Base-by-base conservation (phyloP, 2,329 filamentous ascomycete genomes). In the Cercospora sp. region DNA sequence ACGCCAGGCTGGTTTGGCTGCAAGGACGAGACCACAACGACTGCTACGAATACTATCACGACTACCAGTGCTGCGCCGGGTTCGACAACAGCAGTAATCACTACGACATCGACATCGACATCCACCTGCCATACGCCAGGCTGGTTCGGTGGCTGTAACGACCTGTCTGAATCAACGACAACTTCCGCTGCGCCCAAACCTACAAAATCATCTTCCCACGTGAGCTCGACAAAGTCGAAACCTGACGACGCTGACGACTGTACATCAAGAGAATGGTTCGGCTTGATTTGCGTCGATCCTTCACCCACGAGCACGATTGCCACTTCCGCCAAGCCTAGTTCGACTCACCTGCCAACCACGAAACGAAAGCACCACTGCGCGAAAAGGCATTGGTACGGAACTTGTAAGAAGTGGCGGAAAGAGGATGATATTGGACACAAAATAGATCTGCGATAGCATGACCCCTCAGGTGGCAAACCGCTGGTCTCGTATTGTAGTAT, bases 81-180 rank as follows among this genome's bases (percentile, higher is more conserved):
- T 2, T 69, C 73, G 5, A 74, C 69, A 3, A 69, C 71, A 45
- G 68, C 67, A 20, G 68, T 69, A 10, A 71, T 71, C 45, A 69
- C 67, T 86, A 9, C 77, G 8, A 88, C 87, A 3, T 86, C 86
- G 53, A 91, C 88, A 2, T 80, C 85, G 61, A 93, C 90, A 1
- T 86, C 92, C 58, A 97, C 92, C 0, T 97, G 94, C 81, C 86
- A 95, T 79, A 97, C 93, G 1, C 94, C 94, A 31, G 93, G 94
- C 8, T 97, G 93, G 93, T 97, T 90, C 89, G 51, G 62, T 5
- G 92, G 92, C 16, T 93, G 89, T 76, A 89, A 88, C 77, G 87
- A 89, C 48, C 87, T 86, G 70, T 78, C 81, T 67, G 80, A 78
- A 7, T 83, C 76, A 8, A 80, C 79, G 3, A 81, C 64, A 26